Base-by-base conservation (phyloP, 331 rosid genomes). In the Spiraea crenata region DNA sequence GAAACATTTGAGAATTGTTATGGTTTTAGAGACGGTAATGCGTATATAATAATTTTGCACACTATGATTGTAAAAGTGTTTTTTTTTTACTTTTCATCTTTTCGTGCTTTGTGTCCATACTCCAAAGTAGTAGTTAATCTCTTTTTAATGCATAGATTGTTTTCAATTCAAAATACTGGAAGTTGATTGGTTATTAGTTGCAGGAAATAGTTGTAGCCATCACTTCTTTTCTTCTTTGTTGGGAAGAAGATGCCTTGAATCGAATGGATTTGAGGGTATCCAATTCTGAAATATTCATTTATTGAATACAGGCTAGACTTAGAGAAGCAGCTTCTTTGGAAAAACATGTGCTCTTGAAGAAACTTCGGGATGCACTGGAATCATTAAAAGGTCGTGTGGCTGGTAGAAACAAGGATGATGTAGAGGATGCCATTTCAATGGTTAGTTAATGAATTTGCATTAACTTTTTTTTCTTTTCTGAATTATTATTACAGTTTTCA, bases 341-440 rank as follows among this genome's bases (percentile, higher is more conserved):
- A 74, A 92, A 92, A 65, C 96, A 90, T 49, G 96, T 90, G 54
- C 87, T 92, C 74, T 81, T 92, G 83, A 92, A 90, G 87, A 92
- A 92, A 91, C 96, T 92, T 54, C 81, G 93, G 60, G 98, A 92
- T 86, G 98, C 96, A 16, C 82, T 92, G 71, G 93, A 92, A 80
- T 87, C 90, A 79, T 82, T 92, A 77, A 90, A 84, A 81, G 96
- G 96, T 25, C 89, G 86, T 61, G 93, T 90, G 61, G 87, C 84
- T 10, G 96, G 93, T 55, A 88, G 88, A 85, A 92, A 88, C 90
- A 90, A 76, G 84, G 96, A 92, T 74, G 98, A 92, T 74, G 88
- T 92, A 37, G 86, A 71, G 68, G 96, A 85, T 74, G 96, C 96
- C 57, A 92, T 92, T 83, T 78, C 96, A 65, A 88, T 92, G 98